Percentiles rank a stretch among this genome's conserved stretches.
Evolutionary conservation across 176 grass and related monocot species (phyloP).

Genomic region (Thalia dealbata): DNA sequence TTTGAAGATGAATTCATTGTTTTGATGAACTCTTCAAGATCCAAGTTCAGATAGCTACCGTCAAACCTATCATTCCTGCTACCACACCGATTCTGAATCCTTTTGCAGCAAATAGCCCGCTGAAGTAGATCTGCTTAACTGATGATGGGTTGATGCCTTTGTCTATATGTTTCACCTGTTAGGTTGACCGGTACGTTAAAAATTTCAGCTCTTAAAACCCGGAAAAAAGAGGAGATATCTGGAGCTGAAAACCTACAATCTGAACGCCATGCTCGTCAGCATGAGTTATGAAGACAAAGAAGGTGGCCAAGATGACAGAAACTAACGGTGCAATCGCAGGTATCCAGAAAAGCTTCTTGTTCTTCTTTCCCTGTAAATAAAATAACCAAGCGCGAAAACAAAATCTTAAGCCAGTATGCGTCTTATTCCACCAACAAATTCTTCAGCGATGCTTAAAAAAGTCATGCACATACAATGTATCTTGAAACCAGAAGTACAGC

Average conservation of each 20-base stretch:
- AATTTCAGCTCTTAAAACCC: neutral
- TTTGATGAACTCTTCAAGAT: neutral
- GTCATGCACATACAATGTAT: conserved; percentile 52
- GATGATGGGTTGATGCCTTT: conserved; percentile 78
- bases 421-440: neutral
- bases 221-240: neutral
- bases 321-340: conserved; percentile 67
- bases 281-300: conserved; percentile 76
- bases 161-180: conserved; percentile 60
- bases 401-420: neutral
- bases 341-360: conserved; percentile 74
- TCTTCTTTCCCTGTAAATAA: conserved; percentile 57
- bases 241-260: conserved; percentile 46
- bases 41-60: conserved; percentile 34
- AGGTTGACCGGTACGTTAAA: neutral
- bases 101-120: conserved; percentile 38
- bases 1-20: conserved; percentile 1
- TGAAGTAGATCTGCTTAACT: conserved; percentile 44
- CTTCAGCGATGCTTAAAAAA: neutral
- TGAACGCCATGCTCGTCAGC: conserved; percentile 75
- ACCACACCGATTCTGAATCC: conserved; percentile 62
- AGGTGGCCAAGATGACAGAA: conserved; percentile 72
- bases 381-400: neutral
- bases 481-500: conserved; percentile 60
- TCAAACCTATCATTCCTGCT: conserved; percentile 70